Evolutionary conservation across 2,329 filamentous ascomycete species (phyloP).

Genomic region (Coniochaeta sp.): DNA sequence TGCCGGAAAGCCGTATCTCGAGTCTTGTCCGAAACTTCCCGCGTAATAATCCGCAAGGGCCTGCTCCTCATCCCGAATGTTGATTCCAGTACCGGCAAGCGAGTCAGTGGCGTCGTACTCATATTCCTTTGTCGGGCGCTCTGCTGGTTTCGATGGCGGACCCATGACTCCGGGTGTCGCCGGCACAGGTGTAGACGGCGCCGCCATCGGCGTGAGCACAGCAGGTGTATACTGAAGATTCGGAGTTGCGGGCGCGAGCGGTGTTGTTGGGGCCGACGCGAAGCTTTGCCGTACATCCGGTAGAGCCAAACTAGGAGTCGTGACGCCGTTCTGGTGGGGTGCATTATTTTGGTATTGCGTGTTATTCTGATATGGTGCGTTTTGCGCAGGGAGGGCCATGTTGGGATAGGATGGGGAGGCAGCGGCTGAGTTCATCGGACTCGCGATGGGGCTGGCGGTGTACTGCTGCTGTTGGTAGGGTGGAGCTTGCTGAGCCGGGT

Average conservation of each 20-base stretch:
- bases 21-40: slow-evolving; percentile 31
- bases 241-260: slow-evolving; percentile 1
- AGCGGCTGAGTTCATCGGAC: neutral
- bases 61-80: slow-evolving; percentile 80
- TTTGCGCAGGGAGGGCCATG: neutral
- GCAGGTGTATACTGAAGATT: slow-evolving; percentile 14
- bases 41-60: slow-evolving; percentile 64
- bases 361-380: neutral
- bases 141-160: slow-evolving; percentile 52
- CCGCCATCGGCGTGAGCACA: slow-evolving; percentile 14
- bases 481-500: neutral
- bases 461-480: neutral
- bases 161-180: slow-evolving; percentile 38
- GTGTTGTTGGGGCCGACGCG: neutral
- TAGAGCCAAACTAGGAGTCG: neutral
- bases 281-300: neutral
- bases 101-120: slow-evolving; percentile 77
- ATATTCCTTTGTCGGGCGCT: slow-evolving; percentile 53
- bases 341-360: neutral
- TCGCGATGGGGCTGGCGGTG: neutral
- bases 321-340: neutral
- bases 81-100: slow-evolving; percentile 75
- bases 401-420: neutral
- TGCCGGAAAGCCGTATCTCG: slow-evolving; percentile 45
- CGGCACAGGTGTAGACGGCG: slow-evolving; percentile 8